These are phyloP conservation scores for Fomitopsis schrenkii DNA, from an alignment of 1,284 basidiomycete species.

Conservation along the genomic window DNA sequence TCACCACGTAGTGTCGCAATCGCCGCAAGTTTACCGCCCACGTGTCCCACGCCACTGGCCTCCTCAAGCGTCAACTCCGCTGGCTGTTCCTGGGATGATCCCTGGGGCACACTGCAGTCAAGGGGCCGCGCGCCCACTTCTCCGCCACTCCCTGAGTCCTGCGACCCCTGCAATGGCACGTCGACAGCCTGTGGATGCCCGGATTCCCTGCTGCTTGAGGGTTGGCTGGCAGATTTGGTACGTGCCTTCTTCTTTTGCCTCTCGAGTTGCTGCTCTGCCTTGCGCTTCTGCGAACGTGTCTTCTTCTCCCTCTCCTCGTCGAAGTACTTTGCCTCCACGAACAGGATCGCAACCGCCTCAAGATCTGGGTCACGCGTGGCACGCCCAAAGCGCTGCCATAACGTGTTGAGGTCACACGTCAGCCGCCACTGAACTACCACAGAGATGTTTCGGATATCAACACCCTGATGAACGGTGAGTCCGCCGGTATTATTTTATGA, in stretches of 20 bases:
- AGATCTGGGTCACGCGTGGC: slow-evolving; percentile 7
- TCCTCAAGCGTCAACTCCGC: not conserved
- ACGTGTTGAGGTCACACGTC: slow-evolving; percentile 7
- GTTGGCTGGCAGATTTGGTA: too few species aligned
- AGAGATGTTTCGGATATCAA: slow-evolving; percentile 29
- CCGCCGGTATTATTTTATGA: not conserved
- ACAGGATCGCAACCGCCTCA: slow-evolving; percentile 9
- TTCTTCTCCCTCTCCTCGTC: slow-evolving; percentile 11
- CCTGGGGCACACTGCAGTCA: too few species aligned
- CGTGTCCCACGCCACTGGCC: too few species aligned
- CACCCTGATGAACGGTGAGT: not conserved
- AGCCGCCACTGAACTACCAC: slow-evolving; percentile 30
- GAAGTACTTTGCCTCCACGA: slow-evolving; percentile 13
- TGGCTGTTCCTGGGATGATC: not conserved
- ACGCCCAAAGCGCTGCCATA: slow-evolving; percentile 19
- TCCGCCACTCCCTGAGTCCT: too few species aligned
- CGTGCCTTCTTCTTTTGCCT: too few species aligned
- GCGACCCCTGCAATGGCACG: too few species aligned
- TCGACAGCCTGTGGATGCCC: too few species aligned
- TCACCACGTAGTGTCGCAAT: not conserved
- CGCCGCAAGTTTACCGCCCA: not conserved
- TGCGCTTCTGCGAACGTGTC: too few species aligned
- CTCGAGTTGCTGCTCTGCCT: too few species aligned
- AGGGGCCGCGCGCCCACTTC: too few species aligned
- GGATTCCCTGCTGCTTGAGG: too few species aligned